Conservation (phyloP, 148 eudicot genomes). For the Silene conica region DNA sequence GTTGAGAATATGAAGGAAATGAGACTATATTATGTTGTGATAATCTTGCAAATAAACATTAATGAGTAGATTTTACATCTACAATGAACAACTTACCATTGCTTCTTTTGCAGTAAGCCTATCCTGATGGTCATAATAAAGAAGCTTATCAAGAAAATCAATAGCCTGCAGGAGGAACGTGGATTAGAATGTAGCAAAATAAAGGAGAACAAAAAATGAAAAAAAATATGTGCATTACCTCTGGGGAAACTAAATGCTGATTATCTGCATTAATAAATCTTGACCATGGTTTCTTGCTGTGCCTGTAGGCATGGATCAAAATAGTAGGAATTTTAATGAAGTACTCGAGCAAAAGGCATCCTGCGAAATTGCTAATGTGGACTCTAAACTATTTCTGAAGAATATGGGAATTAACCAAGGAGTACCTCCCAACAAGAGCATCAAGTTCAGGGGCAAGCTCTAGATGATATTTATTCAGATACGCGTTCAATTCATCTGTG, state of each 20-base stretch:
- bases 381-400: neutral
- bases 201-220: neutral
- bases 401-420: neutral
- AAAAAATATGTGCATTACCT: constrained; percentile 40
- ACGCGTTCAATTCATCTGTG: constrained; percentile 76
- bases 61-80: neutral
- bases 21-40: neutral
- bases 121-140: constrained; percentile 96
- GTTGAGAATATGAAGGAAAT: constrained; percentile 1
- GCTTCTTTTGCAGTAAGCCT: constrained; percentile 97
- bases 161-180: constrained; percentile 52
- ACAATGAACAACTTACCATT: constrained; percentile 47
- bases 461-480: constrained; percentile 58
- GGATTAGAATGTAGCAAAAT: constrained; percentile 6
- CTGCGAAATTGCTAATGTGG: neutral
- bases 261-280: constrained; percentile 84
- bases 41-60: neutral
- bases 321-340: neutral
- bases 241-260: constrained; percentile 93
- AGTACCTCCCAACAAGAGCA: constrained; percentile 80
- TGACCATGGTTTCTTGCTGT: constrained; percentile 96
- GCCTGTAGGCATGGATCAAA: constrained; percentile 42
- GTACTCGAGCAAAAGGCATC: neutral
- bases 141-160: constrained; percentile 95
- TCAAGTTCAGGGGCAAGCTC: constrained; percentile 81